A percentile compares a stretch with the other conserved stretches of the same genome.
phyloP scores from a whole-genome alignment of 108 stramenopile species.

The Seminavis robusta region DNA sequence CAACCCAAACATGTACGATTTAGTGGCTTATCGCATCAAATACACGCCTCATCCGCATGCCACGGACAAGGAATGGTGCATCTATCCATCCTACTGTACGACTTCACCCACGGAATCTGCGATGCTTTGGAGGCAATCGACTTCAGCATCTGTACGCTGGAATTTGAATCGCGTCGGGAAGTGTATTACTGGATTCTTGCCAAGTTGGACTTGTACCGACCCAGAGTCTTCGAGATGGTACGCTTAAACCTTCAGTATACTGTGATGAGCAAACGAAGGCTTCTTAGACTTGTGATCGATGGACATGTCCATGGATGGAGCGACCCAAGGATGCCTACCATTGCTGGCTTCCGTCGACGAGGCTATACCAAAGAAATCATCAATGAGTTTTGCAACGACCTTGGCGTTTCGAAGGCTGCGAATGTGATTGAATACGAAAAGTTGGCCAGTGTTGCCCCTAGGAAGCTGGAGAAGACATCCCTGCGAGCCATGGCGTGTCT shows the following conservation, averaged over 20 bases:
- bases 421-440: constrained; percentile 93
- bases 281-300: constrained; percentile 89
- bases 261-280: constrained; percentile 93
- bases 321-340: constrained; percentile 98
- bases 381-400: constrained; percentile 93
- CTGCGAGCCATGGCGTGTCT: constrained; percentile 90
- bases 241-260: constrained; percentile 93
- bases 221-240: constrained; percentile 92
- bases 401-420: constrained; percentile 91
- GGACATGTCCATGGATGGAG: constrained; percentile 92
- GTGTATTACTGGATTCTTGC: constrained; percentile 98
- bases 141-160: constrained; percentile 98
- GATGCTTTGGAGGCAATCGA: constrained; percentile 97
- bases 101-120: constrained; percentile 97
- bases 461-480: constrained; percentile 51
- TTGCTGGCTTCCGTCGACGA: constrained; percentile 90
- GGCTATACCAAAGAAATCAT: constrained; percentile 94
- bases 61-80: constrained; percentile 96
- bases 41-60: constrained; percentile 95
- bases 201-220: constrained; percentile 93
- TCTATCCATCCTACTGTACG: constrained; percentile 99
- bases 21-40: constrained; percentile 95
- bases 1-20: constrained; percentile 97
- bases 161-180: constrained; percentile 97
- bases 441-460: constrained; percentile 59